Evolutionary conservation across 768 basidiomycete species (phyloP), one percentile per base, ranked within the genome.

Genomic region (Boletus coccyginus): DNA sequence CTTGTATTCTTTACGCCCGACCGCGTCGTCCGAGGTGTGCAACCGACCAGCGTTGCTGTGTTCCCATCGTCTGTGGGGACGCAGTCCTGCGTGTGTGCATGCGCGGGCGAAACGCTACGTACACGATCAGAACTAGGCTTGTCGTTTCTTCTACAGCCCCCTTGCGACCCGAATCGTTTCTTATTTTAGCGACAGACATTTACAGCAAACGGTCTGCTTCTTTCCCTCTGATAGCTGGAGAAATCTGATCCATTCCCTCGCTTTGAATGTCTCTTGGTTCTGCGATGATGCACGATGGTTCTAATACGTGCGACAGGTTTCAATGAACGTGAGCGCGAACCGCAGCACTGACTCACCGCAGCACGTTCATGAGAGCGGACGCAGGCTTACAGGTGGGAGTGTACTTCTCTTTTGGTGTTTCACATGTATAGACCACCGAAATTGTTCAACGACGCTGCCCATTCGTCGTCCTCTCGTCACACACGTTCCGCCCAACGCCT

Each of bases 1-100:
- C 38, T 61, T 27, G 46, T 21, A 21, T 35, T 48, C 36, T 48
- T 55, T 55, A 46, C 58, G 41, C 19, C 41, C 36, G 50, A 53
- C 53, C 49, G 17, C 24, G 24, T 17, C 11, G 27, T 44, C 42
- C 50, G 54, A 55, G 33, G 49, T 36, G 33, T 16, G 16, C 46
- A 5, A 27, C 36, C 5, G 14, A 35, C 21, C 21, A 36, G 13
- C 35, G 35, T 13, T 38, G 2, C 38, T 3, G 24, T 12, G 8
- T 50, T 57, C 54, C 47, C 55, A 57, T 48, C 53, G 53, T 46
- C 10, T 19, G 38, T 29, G 50, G 32, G 12, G 19, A 45, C 7
- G 14, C 14, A 16, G 12, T 2, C 11, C 27, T n/a, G 24, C 3
- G 27, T 17, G n/a, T 16, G 14, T 42, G 21, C 21, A 39, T 9